phyloP scores from a whole-genome alignment of 345 rosid genomes.

The Lagerstroemia speciosa region DNA sequence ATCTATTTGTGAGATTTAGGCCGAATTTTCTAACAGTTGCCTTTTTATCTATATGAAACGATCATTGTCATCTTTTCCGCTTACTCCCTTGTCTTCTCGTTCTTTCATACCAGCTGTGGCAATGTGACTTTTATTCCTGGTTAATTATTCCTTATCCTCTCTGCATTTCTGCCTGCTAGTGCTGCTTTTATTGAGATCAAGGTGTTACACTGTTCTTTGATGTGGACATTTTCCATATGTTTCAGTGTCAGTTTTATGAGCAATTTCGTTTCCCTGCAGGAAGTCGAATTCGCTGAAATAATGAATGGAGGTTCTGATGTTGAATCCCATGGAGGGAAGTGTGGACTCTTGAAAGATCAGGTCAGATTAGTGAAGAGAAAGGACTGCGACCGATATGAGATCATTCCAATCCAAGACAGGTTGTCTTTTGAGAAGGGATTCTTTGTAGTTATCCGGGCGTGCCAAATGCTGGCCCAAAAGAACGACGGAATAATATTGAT shows the following conservation, averaged over 20 bases:
- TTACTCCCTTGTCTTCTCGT: background rate
- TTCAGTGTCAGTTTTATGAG: background rate
- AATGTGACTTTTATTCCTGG: background rate
- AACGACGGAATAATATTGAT: slow-evolving; percentile 78
- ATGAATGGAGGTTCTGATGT: slow-evolving; percentile 39
- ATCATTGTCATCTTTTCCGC: background rate
- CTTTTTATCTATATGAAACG: background rate
- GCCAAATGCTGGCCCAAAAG: slow-evolving; percentile 82
- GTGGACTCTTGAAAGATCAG: slow-evolving; percentile 83
- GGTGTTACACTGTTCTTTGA: background rate
- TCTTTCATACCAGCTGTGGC: background rate
- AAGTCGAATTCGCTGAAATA: slow-evolving; percentile 26
- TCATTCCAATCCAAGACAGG: slow-evolving; percentile 58
- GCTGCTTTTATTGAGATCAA: background rate
- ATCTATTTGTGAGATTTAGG: background rate
- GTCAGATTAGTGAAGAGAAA: slow-evolving; percentile 66
- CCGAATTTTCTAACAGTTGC: background rate
- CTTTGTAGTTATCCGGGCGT: slow-evolving; percentile 75
- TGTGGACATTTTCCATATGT: background rate
- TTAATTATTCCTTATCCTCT: background rate
- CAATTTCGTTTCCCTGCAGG: slow-evolving; percentile 11
- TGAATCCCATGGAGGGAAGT: slow-evolving; percentile 50
- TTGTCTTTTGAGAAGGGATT: slow-evolving; percentile 93
- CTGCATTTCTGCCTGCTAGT: background rate
- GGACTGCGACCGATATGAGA: slow-evolving; percentile 56